phyloP scores from a whole-genome alignment of 495 filamentous ascomycete species.

The Aspergillus haitiensis region DNA sequence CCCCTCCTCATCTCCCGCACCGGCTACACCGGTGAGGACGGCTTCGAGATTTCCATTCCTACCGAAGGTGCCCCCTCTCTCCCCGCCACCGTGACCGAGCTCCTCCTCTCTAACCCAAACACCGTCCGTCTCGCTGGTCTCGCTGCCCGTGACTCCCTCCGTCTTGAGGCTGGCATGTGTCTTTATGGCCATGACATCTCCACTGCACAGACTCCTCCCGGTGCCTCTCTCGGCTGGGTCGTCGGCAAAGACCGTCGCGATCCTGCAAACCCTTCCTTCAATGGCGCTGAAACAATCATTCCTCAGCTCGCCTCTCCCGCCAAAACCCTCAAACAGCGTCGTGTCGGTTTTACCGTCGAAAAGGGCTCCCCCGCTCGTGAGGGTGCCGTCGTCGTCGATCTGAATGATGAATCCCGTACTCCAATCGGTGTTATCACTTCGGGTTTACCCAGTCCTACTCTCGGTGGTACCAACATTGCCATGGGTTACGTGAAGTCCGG shows the following conservation, averaged over 20 bases:
- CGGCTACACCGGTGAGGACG: constrained; percentile 97
- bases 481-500: constrained; percentile 92
- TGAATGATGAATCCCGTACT: constrained; percentile 55
- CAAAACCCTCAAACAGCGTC: constrained; percentile 68
- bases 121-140: constrained; percentile 78
- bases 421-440: constrained; percentile 74
- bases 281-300: constrained; percentile 73
- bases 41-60: constrained; percentile 91
- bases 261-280: constrained; percentile 57
- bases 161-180: constrained; percentile 96
- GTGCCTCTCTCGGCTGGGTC: constrained; percentile 82
- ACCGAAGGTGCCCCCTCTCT: constrained; percentile 41
- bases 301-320: constrained; percentile 61
- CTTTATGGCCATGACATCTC: constrained; percentile 97
- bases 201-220: constrained; percentile 83
- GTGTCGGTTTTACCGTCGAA: constrained; percentile 80
- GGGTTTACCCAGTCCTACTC: constrained; percentile 82
- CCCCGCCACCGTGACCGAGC: constrained; percentile 51
- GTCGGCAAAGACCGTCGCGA: constrained; percentile 73
- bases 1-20: constrained; percentile 77
- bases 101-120: constrained; percentile 63
- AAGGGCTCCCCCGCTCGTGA: constrained; percentile 85
- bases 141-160: constrained; percentile 85
- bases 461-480: constrained; percentile 84
- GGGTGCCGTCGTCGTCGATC: constrained; percentile 74